Base-by-base conservation (phyloP, 1,139 yeast genomes). In the Candida sojae region DNA sequence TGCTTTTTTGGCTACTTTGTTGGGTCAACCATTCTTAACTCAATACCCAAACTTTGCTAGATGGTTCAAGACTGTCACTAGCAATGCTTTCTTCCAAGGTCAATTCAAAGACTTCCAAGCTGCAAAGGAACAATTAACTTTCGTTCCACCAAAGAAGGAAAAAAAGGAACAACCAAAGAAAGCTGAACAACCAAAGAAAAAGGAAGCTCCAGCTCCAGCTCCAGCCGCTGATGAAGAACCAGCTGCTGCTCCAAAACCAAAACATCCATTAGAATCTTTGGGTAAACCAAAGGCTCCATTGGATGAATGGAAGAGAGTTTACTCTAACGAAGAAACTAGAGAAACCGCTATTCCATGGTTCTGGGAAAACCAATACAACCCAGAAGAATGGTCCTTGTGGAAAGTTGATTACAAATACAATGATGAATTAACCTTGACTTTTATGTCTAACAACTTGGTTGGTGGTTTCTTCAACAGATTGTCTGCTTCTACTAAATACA, bases 401-500 rank as follows among this genome's bases (percentile, higher is more conserved):
- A 89, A 82, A 80, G 96, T 92, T 64, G 96, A 85, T 70, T 93
- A 88, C 91, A 90, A 88, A 83, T 93, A 93, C 83, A 92, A 93
- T 73, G 98, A 93, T 63, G 99, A 93, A 80, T 84, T 93, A 73
- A 92, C 97, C 61, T 77, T 88, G 75, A 88, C 97, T 60, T 93
- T 93, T 80, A 93, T 93, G 99, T 90, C 99, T 62, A 91, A 91
- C 86, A 93, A 93, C 86, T 84, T 91, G 75, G 79, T 93, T 68
- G 98, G 98, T 70, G 99, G 99, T 67, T 93, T 93, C 89, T 90
- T 93, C 85, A 86, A 85, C 87, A 89, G 99, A 81, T 83, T 93
- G 67, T 69, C 84, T 56, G 98, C 84, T 59, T 92, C 98, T 57
- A 80, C 88, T 78, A 93, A 93, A 80, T 93, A 84, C 84, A 73